Evolutionary conservation across 140 eudicot genomes (phyloP), one percentile per base, ranked within the genome.

Genomic region (Flaveria floridana): DNA sequence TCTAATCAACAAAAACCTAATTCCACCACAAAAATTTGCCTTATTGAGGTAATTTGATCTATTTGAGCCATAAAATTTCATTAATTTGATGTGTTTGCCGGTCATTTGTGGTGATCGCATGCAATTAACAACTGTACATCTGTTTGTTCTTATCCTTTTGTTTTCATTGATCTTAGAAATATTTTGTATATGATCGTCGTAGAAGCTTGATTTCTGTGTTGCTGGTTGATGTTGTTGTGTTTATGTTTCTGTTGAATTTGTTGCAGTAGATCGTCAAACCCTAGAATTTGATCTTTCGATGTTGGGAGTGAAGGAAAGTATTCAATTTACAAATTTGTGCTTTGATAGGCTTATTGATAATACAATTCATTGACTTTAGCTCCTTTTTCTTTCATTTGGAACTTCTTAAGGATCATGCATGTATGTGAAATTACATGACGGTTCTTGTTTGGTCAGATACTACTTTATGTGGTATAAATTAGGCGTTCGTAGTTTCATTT

Each of bases 31-130:
- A 9, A 2, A 3, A 28, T 7, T 25, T 14, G 21, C 13, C 0
- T 59, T 70, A 41, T 28, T 47, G 37, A 74, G 83, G 83, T 80
- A 73, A 20, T 53, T 53, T 44, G 44, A 66, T 79, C 20, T 14
- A 53, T 64, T 56, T 42, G 41, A 52, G n/a, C 10, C 57, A 42
- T 16, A 55, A 65, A 13, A 13, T 1, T 55, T 2, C n/a, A 18
- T 47, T 21, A 18, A 66, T 56, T 59, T 73, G 46, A 46, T 74
- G 41, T 47, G 10, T 56, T 70, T 57, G 65, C 72, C 75, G 70
- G 83, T 73, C 28, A 55, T 79, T 52, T 73, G 53, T 65, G 37
- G 26, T 73, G 79, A 79, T 79, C 79, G 75, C 79, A 73, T 79
- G 83, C 83, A 73, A 56, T 39, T 7, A 65, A 44, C 82, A 65